Conservation (phyloP, 2,329 filamentous ascomycete species). For the Penicillium sp. region DNA sequence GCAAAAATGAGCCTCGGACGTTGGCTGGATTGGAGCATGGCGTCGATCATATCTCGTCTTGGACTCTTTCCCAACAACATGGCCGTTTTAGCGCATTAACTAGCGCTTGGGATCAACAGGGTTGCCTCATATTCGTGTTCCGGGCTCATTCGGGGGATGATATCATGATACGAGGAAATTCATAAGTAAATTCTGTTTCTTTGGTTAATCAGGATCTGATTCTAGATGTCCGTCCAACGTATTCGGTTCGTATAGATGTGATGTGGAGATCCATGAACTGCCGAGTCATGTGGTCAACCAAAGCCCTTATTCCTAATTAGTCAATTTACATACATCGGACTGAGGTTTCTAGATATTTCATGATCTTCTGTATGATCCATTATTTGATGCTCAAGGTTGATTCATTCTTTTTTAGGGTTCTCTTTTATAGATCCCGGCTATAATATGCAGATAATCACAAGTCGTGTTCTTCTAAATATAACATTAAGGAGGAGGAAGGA, state of each 20-base stretch:
- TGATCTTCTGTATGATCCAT: background rate
- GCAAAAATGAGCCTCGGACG: conserved; percentile 18
- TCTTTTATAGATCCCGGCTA: background rate
- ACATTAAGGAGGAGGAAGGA: background rate
- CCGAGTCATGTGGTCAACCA: background rate
- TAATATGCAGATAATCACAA: background rate
- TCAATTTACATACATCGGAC: background rate
- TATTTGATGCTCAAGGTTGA: background rate
- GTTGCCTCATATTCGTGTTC: background rate
- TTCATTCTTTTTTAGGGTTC: background rate
- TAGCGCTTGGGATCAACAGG: background rate
- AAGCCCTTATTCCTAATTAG: conserved; percentile 1
- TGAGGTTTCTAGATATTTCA: background rate
- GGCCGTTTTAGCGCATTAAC: background rate
- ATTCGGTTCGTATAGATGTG: background rate
- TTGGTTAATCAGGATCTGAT: background rate
- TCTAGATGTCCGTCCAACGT: background rate
- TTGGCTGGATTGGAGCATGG: conserved; percentile 6
- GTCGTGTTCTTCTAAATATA: background rate
- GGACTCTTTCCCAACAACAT: conserved; percentile 17
- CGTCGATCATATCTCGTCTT: conserved; percentile 17
- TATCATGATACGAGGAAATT: background rate
- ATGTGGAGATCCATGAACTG: background rate
- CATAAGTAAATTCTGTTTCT: background rate
- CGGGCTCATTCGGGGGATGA: background rate